These are phyloP conservation scores for Stylonectria norvegica DNA, from an alignment of 2,329 filamentous ascomycete species.

Conservation along the genomic window DNA sequence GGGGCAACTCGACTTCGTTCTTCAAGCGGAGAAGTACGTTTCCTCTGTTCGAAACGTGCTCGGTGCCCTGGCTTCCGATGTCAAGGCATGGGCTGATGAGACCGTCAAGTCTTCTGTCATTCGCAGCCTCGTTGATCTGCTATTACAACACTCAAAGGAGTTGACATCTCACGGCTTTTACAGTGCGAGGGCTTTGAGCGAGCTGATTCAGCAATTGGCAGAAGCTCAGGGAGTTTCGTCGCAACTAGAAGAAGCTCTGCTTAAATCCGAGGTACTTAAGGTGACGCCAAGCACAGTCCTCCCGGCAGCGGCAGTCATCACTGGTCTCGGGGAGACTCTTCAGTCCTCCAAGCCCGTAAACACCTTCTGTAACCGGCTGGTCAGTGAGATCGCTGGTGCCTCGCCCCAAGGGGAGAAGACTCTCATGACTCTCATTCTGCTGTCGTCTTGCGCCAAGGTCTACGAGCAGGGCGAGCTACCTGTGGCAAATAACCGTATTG, in stretches of 20 bases:
- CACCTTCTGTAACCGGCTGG: slow-evolving; percentile 56
- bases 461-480: slow-evolving; percentile 53
- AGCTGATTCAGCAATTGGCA: slow-evolving; percentile 45
- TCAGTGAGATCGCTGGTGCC: slow-evolving; percentile 57
- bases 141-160: slow-evolving; percentile 42
- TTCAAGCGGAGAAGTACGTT: slow-evolving; percentile 43
- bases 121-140: slow-evolving; percentile 40
- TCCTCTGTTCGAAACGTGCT: slow-evolving; percentile 39
- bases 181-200: slow-evolving; percentile 49
- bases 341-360: slow-evolving; percentile 46
- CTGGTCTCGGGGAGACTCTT: slow-evolving; percentile 50
- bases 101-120: slow-evolving; percentile 33
- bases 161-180: slow-evolving; percentile 48
- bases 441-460: slow-evolving; percentile 51
- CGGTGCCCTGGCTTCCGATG: slow-evolving; percentile 29
- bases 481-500: slow-evolving; percentile 63
- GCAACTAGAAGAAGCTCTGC: slow-evolving; percentile 46
- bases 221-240: slow-evolving; percentile 46
- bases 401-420: slow-evolving; percentile 43
- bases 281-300: slow-evolving; percentile 45
- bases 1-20: slow-evolving; percentile 32
- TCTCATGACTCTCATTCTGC: slow-evolving; percentile 47
- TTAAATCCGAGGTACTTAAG: slow-evolving; percentile 45
- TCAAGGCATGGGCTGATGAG: slow-evolving; percentile 38
- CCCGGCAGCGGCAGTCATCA: slow-evolving; percentile 47